phyloP scores from a whole-genome alignment of 768 basidiomycete genomes.

The Boletus sp. region DNA sequence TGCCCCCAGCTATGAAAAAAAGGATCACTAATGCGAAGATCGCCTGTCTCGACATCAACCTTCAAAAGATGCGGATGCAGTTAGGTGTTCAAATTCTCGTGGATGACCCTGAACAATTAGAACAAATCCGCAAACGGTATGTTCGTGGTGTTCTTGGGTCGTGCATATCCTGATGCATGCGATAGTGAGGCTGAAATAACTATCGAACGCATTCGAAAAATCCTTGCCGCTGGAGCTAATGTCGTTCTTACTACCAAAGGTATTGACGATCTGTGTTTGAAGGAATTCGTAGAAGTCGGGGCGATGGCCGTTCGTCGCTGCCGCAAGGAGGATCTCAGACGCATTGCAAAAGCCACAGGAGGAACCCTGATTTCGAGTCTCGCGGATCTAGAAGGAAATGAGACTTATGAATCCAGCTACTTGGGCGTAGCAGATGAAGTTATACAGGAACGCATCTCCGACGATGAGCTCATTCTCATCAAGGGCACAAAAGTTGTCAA shows the following conservation, averaged over 20 bases:
- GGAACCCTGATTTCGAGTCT: slow-evolving; percentile 90
- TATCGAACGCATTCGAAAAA: slow-evolving; percentile 92
- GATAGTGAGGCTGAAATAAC: slow-evolving; percentile 92
- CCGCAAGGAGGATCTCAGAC: slow-evolving; percentile 94
- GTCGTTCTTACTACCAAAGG: slow-evolving; percentile 98
- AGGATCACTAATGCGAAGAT: slow-evolving; percentile 93
- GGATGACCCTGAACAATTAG: slow-evolving; percentile 93
- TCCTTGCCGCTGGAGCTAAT: slow-evolving; percentile 93
- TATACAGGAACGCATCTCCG: slow-evolving; percentile 94
- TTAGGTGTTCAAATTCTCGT: slow-evolving; percentile 96
- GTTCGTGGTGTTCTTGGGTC: slow-evolving; percentile 18
- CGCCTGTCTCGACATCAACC: slow-evolving; percentile 97
- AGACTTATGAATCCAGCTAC: slow-evolving; percentile 90
- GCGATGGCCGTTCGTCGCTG: slow-evolving; percentile 98
- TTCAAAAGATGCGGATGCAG: slow-evolving; percentile 96
- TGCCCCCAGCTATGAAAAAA: slow-evolving; percentile 87
- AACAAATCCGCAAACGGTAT: slow-evolving; percentile 92
- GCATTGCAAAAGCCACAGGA: slow-evolving; percentile 96
- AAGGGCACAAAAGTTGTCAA: slow-evolving; percentile 97
- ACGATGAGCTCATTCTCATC: slow-evolving; percentile 95
- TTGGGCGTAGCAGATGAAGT: slow-evolving; percentile 96
- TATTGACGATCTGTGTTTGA: slow-evolving; percentile 96
- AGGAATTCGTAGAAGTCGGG: slow-evolving; percentile 98
- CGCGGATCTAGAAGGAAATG: slow-evolving; percentile 96
- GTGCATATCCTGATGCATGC: slow-evolving; percentile 9